Conservation (phyloP, 2,329 filamentous ascomycete genomes). For the Sporothrix sp. region DNA sequence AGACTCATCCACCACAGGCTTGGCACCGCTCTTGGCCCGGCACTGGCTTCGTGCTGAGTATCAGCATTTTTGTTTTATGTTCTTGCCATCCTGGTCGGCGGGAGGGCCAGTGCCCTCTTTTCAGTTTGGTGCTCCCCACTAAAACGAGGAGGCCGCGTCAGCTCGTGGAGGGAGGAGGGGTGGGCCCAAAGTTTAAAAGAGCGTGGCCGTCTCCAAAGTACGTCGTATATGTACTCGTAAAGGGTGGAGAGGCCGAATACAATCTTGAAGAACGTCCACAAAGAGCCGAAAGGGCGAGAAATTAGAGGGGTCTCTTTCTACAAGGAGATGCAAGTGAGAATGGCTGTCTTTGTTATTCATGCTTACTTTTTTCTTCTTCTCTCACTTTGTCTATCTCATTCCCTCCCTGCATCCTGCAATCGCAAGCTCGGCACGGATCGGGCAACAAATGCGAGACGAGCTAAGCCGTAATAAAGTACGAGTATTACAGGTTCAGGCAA, state of each 20-base stretch:
- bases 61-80: neutral
- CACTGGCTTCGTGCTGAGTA: too few species aligned
- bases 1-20: slow-evolving; percentile 13
- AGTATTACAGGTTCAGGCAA: too few species aligned
- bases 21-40: slow-evolving; percentile 11
- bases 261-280: too few species aligned
- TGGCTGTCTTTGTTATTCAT: too few species aligned
- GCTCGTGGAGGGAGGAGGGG: slow-evolving; percentile 14
- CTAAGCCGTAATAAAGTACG: too few species aligned
- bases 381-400: too few species aligned
- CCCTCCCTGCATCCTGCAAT: too few species aligned
- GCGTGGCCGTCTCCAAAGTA: neutral
- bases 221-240: too few species aligned
- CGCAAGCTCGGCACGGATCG: neutral
- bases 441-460: neutral
- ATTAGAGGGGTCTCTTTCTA: too few species aligned
- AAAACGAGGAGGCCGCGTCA: slow-evolving; percentile 18
- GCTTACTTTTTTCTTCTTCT: neutral
- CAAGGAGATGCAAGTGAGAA: too few species aligned
- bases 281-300: too few species aligned
- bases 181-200: slow-evolving; percentile 5
- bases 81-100: neutral
- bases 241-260: too few species aligned
- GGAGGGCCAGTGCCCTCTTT: slow-evolving; percentile 8
- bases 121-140: slow-evolving; percentile 1